Base-by-base conservation (phyloP, 352 stramenopile species). In the Pythium periplocum region DNA sequence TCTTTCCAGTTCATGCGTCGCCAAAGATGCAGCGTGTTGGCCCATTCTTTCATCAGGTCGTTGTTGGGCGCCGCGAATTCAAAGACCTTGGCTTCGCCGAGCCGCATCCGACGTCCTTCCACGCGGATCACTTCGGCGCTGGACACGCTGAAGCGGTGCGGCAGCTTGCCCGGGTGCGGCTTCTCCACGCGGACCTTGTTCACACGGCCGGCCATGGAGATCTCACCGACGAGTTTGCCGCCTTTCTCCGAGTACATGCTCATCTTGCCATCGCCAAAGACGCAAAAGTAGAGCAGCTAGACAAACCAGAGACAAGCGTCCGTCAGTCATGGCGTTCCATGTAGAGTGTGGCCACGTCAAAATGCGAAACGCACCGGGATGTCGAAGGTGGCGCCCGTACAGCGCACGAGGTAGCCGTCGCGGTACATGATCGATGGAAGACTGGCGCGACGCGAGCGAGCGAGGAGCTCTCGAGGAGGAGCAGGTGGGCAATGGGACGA, bases 1-100 rank as follows among this genome's bases (percentile, higher is more conserved):
- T 92, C 81, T 57, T 89, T 89, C 81, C 81, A 92, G 68, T 86
- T 92, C 81, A 92, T 92, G 46, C 81, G 81, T 12, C 78, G 78
- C 81, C 81, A 92, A 9, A 92, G 66, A 44, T 92, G 81, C 59
- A 92, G 61, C 44, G 81, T 71, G 61, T 92, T 92, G 53, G 81
- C 81, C 81, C 81, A 92, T 61, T 92, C 81, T 64, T 90, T 92
- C 81, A 92, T 92, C 4, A 92, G 64, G 59, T 86, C 78, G 42
- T 84, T 77, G 4, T 61, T 84, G 0, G 81, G 76, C 30, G 81
- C 81, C 7, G 78, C 78, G 44, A 92, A 88, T 52, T 92, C 81
- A 2, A 81, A 76, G 50, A 76, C 52, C 12, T 66, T 65, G 9
- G 77, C 63, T 51, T 92, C 78, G 30, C 75, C 75, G 32, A 92